These are phyloP conservation scores for Sporisorium reilianum DNA, from an alignment of 1,284 basidiomycete species.

Conservation along the genomic window DNA sequence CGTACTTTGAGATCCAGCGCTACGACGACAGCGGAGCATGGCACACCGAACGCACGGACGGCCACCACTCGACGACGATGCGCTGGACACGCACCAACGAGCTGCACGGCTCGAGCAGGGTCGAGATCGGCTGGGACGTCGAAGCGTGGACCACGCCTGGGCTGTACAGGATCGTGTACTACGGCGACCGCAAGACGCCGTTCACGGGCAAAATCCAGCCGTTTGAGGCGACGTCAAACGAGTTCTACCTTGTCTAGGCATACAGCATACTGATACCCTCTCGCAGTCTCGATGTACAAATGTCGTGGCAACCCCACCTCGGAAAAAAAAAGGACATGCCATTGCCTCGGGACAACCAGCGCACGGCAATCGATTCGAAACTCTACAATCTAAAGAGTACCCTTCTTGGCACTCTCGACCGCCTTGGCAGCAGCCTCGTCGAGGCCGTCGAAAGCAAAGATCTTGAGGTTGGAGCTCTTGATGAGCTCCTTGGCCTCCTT, in stretches of 20 bases:
- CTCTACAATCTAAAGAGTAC: conserved; percentile 21
- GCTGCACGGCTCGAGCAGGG: conserved; percentile 33
- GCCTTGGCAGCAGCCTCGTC: conserved; percentile 55
- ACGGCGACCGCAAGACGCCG: conserved; percentile 80
- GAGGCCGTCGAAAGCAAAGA: conserved; percentile 51
- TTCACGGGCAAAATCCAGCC: conserved; percentile 49
- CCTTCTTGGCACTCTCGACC: conserved; percentile 52
- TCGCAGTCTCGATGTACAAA: not conserved
- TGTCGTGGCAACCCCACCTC: not conserved
- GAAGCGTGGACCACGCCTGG: conserved; percentile 74
- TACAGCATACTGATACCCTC: not conserved
- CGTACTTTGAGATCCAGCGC: conserved; percentile 79
- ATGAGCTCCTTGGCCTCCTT: conserved; percentile 87
- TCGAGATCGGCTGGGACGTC: conserved; percentile 51
- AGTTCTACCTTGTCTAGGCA: conserved; percentile 42
- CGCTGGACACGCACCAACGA: conserved; percentile 73
- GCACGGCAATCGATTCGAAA: not conserved
- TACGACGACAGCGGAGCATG: conserved; percentile 72
- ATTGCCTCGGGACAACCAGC: not conserved
- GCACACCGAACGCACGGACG: conserved; percentile 78
- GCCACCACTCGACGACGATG: conserved; percentile 82
- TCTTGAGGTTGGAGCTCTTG: conserved; percentile 83
- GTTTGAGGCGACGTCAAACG: conserved; percentile 21
- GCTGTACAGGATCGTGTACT: conserved; percentile 78
- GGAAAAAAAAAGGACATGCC: not conserved